These are phyloP conservation scores for Penicillium simplicissimum DNA, from an alignment of 495 filamentous ascomycete species.

Conservation along the genomic window DNA sequence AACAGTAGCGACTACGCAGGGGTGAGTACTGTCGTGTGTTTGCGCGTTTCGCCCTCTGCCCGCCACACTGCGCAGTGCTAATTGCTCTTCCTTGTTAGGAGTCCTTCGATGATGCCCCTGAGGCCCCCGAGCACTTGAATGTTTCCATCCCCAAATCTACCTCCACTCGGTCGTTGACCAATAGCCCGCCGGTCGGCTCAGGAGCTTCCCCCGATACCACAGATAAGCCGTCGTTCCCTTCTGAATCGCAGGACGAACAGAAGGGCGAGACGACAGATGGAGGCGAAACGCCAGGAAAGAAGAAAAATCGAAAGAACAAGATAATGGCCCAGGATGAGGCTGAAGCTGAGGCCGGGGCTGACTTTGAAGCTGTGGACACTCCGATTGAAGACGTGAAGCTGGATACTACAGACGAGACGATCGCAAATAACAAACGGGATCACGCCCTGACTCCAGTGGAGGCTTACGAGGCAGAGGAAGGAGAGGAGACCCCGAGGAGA, in stretches of 20 bases:
- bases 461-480: conserved; percentile 17
- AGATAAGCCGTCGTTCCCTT: conserved; percentile 37
- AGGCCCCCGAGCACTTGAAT: conserved; percentile 44
- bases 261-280: conserved; percentile 17
- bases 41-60: conserved; percentile 13
- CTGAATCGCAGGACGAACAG: conserved; percentile 34
- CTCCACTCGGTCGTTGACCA: conserved; percentile 50
- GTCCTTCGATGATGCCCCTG: conserved; percentile 75
- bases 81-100: conserved; percentile 50
- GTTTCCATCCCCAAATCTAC: conserved; percentile 39
- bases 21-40: conserved; percentile 36
- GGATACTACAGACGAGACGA: conserved; percentile 9
- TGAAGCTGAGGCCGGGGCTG: conserved; percentile 4
- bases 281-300: conserved; percentile 9
- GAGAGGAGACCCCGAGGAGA: conserved; percentile 37
- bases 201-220: conserved; percentile 37
- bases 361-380: background rate
- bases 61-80: conserved; percentile 16
- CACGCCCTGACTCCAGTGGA: conserved; percentile 19
- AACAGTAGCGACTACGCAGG: conserved; percentile 53
- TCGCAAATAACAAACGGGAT: conserved; percentile 26
- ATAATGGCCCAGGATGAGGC: conserved; percentile 22
- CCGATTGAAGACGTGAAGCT: conserved; percentile 13
- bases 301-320: conserved; percentile 28
- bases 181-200: conserved; percentile 47